These are phyloP conservation scores for Trichoderma gracile DNA, from an alignment of 2,329 filamentous ascomycete species.

Conservation along the genomic window DNA sequence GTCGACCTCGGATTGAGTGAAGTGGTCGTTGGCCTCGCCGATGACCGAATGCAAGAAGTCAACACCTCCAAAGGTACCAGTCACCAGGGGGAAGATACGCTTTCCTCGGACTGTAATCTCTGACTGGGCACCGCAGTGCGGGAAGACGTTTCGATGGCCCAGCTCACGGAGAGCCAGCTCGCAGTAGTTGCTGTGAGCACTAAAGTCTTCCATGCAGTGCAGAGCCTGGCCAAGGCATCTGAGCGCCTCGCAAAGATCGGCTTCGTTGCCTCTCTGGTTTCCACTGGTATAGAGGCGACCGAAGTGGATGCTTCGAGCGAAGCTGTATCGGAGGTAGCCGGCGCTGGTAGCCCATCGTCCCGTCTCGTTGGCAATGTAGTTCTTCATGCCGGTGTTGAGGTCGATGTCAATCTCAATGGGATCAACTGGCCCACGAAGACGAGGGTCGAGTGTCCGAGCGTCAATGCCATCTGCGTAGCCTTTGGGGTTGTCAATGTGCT, in stretches of 20 bases:
- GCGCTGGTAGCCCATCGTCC: slow-evolving; percentile 88
- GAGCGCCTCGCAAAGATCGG: slow-evolving; percentile 77
- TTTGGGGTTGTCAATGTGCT: slow-evolving; percentile 75
- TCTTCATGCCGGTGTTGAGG: slow-evolving; percentile 88
- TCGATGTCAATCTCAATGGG: slow-evolving; percentile 73
- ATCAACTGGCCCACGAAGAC: slow-evolving; percentile 77
- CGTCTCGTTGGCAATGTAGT: slow-evolving; percentile 92
- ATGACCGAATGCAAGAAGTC: slow-evolving; percentile 81
- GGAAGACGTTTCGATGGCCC: slow-evolving; percentile 77
- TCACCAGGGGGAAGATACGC: slow-evolving; percentile 72
- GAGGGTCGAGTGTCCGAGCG: slow-evolving; percentile 76
- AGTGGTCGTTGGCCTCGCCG: slow-evolving; percentile 78
- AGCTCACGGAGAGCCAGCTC: slow-evolving; percentile 76
- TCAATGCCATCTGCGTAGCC: slow-evolving; percentile 85
- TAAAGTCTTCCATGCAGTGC: slow-evolving; percentile 77
- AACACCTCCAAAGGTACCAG: slow-evolving; percentile 73
- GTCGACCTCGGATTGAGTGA: slow-evolving; percentile 81
- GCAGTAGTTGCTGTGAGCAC: slow-evolving; percentile 81
- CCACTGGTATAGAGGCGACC: slow-evolving; percentile 73
- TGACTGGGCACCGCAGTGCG: slow-evolving; percentile 68
- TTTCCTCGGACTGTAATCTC: slow-evolving; percentile 65
- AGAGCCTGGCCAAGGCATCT: slow-evolving; percentile 74
- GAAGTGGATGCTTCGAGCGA: slow-evolving; percentile 73
- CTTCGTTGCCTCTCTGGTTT: slow-evolving; percentile 64
- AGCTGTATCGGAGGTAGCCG: slow-evolving; percentile 77